Conservation (phyloP, 2,329 filamentous ascomycete genomes). For the Phialophora verrucosa region DNA sequence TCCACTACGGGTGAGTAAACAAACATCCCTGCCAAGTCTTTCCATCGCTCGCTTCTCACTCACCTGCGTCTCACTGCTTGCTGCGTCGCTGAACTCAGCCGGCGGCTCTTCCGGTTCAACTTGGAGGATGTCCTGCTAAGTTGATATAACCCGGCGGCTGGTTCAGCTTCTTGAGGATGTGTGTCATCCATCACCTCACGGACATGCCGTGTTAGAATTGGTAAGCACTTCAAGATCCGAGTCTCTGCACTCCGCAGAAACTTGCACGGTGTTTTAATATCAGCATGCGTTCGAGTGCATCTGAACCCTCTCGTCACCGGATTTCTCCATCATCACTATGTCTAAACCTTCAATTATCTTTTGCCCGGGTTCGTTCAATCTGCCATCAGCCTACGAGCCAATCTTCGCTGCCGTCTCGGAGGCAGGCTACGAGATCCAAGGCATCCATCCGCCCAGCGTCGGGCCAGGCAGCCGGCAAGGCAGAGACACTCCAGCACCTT, state of each 20-base stretch:
- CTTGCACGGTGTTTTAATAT: no score
- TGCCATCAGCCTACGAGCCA: slow-evolving; percentile 11
- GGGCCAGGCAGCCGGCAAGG: slow-evolving; percentile 34
- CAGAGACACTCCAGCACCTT: slow-evolving; percentile 31
- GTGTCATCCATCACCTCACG: no score
- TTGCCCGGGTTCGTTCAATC: slow-evolving; percentile 23
- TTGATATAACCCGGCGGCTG: no score
- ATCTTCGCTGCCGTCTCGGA: slow-evolving; percentile 13
- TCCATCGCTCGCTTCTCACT: background rate
- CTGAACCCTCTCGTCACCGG: no score
- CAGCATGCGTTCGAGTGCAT: no score
- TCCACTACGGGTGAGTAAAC: background rate
- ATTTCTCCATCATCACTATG: background rate
- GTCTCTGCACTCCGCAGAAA: no score
- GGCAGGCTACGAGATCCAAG: slow-evolving; percentile 14
- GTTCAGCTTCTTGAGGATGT: no score
- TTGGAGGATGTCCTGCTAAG: no score
- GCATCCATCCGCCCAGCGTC: slow-evolving; percentile 19
- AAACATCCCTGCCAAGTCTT: background rate
- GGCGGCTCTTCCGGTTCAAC: background rate
- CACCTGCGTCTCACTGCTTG: background rate
- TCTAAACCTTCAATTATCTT: slow-evolving; percentile 16
- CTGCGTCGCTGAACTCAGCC: background rate
- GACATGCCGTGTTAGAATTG: no score
- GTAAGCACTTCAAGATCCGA: no score